Evolutionary conservation across 169 alveolate genomes (phyloP).

Genomic region (Cryptosporidium sp.): DNA sequence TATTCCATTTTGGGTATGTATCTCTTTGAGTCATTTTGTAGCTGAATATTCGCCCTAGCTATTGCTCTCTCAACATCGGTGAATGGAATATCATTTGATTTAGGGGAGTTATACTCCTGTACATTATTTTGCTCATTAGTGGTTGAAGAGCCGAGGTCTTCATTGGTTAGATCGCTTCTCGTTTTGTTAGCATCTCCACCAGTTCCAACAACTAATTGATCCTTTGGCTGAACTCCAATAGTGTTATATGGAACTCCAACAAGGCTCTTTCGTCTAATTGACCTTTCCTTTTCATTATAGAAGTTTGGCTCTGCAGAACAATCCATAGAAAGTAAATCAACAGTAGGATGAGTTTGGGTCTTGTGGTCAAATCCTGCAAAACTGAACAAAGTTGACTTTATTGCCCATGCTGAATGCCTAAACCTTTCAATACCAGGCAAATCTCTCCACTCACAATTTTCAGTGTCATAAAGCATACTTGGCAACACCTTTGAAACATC

Average conservation of each 20-base stretch:
- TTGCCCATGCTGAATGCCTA: slow-evolving; percentile 93
- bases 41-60: slow-evolving; percentile 59
- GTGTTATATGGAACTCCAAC: slow-evolving; percentile 58
- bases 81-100: slow-evolving; percentile 37
- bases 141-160: neutral
- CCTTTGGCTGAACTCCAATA: slow-evolving; percentile 6
- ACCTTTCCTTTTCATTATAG: slow-evolving; percentile 79
- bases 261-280: slow-evolving; percentile 70
- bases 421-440: slow-evolving; percentile 92
- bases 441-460: slow-evolving; percentile 94
- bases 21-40: slow-evolving; percentile 31
- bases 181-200: neutral
- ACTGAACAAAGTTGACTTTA: slow-evolving; percentile 88
- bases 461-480: slow-evolving; percentile 95
- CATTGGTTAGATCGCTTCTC: slow-evolving; percentile 1
- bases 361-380: slow-evolving; percentile 97
- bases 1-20: slow-evolving; percentile 64
- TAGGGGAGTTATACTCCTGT: neutral
- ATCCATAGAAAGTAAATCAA: slow-evolving; percentile 84
- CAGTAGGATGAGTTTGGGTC: slow-evolving; percentile 93
- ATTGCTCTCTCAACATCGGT: slow-evolving; percentile 72
- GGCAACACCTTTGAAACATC: slow-evolving; percentile 90
- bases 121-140: neutral
- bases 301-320: slow-evolving; percentile 80
- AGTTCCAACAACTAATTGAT: neutral